Base-by-base conservation (phyloP, 75 land plant species). In the Picea glauca region DNA sequence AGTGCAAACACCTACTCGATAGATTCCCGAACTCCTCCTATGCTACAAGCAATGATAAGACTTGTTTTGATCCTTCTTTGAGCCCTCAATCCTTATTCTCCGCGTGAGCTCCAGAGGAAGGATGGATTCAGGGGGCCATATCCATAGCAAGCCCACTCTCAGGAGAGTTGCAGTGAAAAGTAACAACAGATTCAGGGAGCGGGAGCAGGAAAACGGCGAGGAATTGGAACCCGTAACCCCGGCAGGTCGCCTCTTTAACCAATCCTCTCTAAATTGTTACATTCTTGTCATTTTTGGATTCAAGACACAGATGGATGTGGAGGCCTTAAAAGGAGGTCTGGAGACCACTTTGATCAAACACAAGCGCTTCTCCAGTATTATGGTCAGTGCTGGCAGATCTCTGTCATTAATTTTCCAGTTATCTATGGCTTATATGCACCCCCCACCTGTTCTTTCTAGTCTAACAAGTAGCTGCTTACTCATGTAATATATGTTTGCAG, bases 141-240 rank as follows among this genome's bases (percentile, higher is more conserved):
- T 50, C 56, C 56, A 50, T 50, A 12, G 2, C 12, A 50, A 50
- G 56, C 12, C 11, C 56, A 8, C 12, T 50, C 56, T 50, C 56
- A 8, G 56, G 11, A 50, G 56, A 50, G 56, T 50, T 50, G 56
- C 56, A 50, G 56, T 50, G 12, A 50, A 9, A 50, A 50, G 11
- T 50, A 1, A 50, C 1, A 50, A 50, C 9, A 50, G 11, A 50
- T 8, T 50, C 56, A 50, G 56, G 56, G 56, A 50, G 9, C 11
- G 1, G 56, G 56, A 50, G 1, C 56, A 9, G 56, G 56, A 50
- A 50, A 21, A 62, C n/a, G 18, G 4, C n/a, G 20, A 18, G 21
- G 77, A 54, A 61, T 78, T 74, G 65, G 88, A 94, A 81, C 95
- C 95, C 20, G 62, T 94, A 40, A 93, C 88, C 18, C 97, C 97